Conservation (phyloP, 2,329 filamentous ascomycete species). For the Pseudogymnoascus sp. region DNA sequence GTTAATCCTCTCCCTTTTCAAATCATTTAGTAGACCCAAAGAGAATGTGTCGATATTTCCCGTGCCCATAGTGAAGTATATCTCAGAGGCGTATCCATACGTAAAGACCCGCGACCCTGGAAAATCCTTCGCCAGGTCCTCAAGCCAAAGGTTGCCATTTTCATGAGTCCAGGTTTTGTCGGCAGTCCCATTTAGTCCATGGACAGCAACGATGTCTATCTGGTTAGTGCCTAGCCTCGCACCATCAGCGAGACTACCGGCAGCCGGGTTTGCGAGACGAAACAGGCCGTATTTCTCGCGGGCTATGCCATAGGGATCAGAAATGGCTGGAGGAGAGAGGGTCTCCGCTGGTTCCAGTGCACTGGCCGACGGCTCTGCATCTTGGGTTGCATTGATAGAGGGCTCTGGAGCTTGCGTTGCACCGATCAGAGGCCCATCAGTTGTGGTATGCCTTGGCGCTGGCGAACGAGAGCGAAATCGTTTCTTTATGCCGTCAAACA, state of each 20-base stretch:
- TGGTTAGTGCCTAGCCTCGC: not conserved
- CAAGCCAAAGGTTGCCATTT: constrained; percentile 18
- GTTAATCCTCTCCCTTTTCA: constrained; percentile 6
- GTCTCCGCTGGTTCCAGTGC: not conserved
- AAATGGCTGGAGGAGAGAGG: not conserved
- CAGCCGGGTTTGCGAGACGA: not conserved
- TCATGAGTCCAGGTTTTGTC: constrained; percentile 21
- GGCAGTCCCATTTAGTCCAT: constrained; percentile 16
- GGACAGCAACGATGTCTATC: constrained; percentile 17
- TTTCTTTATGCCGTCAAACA: not conserved
- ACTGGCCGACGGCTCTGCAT: not conserved
- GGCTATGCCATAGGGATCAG: not conserved
- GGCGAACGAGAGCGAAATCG: not conserved
- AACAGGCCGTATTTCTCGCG: constrained; percentile 1
- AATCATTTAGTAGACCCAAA: constrained; percentile 11
- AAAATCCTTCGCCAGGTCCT: constrained; percentile 18
- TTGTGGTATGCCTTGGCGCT: not conserved
- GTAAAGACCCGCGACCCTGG: constrained; percentile 20
- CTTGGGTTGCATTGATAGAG: not conserved
- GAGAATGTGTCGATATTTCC: constrained; percentile 16
- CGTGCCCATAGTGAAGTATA: constrained; percentile 12
- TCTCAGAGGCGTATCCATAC: constrained; percentile 19
- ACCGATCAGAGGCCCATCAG: not conserved
- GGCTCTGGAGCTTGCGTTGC: not conserved
- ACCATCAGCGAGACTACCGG: not conserved